Percentiles rank a stretch among this genome's conserved stretches.
These are phyloP conservation scores for Euptelea pleiosperma DNA, from an alignment of 164 flowering plant species.

Conservation along the genomic window DNA sequence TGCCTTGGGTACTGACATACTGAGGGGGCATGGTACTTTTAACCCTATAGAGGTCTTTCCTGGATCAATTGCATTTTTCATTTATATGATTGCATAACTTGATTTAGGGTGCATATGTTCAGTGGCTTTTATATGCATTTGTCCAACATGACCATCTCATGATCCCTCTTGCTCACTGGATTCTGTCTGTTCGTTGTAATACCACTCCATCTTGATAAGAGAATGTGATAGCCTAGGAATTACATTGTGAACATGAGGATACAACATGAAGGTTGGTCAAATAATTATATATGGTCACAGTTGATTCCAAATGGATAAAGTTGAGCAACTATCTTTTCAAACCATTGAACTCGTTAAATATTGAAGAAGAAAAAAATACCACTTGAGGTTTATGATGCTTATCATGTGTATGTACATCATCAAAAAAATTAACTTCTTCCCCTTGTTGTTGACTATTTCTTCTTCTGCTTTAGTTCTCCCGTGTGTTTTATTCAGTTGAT, in stretches of 20 bases:
- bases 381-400: too few relatives aligned
- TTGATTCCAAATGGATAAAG: slow-evolving; percentile 8
- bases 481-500: neutral
- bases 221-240: too few relatives aligned
- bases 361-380: too few relatives aligned
- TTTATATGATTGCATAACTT: slow-evolving; percentile 11
- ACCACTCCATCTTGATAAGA: slow-evolving; percentile 20
- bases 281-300: neutral
- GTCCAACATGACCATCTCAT: slow-evolving; percentile 16
- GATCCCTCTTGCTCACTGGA: slow-evolving; percentile 26
- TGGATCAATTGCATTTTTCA: neutral
- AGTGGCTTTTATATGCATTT: slow-evolving; percentile 19
- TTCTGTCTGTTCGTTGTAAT: slow-evolving; percentile 16
- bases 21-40: too few relatives aligned
- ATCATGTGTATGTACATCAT: too few relatives aligned
- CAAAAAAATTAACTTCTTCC: neutral
- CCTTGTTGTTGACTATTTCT: neutral
- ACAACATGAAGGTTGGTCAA: slow-evolving; percentile 26
- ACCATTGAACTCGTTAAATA: neutral
- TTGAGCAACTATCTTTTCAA: neutral
- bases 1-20: too few relatives aligned
- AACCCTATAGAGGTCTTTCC: too few relatives aligned
- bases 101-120: slow-evolving; percentile 18
- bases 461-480: neutral
- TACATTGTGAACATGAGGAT: slow-evolving; percentile 19